Conservation (phyloP, 208 protist genomes). For the Endotrypanum monterogeii region DNA sequence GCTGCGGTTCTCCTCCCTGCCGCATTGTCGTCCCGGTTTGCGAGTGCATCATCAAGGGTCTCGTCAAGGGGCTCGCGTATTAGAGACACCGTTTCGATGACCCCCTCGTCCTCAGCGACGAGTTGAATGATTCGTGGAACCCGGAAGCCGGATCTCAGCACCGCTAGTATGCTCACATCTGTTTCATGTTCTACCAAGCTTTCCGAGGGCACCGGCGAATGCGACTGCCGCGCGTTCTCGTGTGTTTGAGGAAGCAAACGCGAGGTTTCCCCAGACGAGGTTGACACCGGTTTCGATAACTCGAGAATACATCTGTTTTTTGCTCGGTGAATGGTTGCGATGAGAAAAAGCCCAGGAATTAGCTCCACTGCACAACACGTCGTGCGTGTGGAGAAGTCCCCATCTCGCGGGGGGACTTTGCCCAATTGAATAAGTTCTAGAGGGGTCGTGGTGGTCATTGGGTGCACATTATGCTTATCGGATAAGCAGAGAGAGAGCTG, state of each 20-base stretch:
- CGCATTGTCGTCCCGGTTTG: neutral
- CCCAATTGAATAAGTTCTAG: constrained; percentile 19
- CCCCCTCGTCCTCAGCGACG: constrained; percentile 63
- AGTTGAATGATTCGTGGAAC: constrained; percentile 58
- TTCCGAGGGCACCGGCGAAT: neutral
- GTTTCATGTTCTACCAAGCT: neutral
- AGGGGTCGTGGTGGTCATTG: constrained; percentile 11
- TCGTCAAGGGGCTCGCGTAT: constrained; percentile 35
- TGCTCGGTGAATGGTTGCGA: constrained; percentile 48
- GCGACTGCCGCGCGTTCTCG: constrained; percentile 1
- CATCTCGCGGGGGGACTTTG: constrained; percentile 17
- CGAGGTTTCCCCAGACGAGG: neutral
- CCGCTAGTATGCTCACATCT: constrained; percentile 2
- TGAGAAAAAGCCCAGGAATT: constrained; percentile 45
- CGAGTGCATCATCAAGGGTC: neutral
- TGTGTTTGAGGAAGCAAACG: neutral
- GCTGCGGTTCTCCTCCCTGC: neutral
- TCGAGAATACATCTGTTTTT: constrained; percentile 68
- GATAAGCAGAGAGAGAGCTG: neutral
- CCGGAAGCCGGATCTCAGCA: constrained; percentile 45
- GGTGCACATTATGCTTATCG: neutral
- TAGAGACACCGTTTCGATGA: constrained; percentile 63
- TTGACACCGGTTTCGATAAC: constrained; percentile 28
- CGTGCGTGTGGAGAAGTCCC: neutral
- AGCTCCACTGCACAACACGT: constrained; percentile 45